Evolutionary conservation across 768 basidiomycete species (phyloP), one percentile per base, ranked within the genome.

Genomic region (Tulasnella calospora): DNA sequence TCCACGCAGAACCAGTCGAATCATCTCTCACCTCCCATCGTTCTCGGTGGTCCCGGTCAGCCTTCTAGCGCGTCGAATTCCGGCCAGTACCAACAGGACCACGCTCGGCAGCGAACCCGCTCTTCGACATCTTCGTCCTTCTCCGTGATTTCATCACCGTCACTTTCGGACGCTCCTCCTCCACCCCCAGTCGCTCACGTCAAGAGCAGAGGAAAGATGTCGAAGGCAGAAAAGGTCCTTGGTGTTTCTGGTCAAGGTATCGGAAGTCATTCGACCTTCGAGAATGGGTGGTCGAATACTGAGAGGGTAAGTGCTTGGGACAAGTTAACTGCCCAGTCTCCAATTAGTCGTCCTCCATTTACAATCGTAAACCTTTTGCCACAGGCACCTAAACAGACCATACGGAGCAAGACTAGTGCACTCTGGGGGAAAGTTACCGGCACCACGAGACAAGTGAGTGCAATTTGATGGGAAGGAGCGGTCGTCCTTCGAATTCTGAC

Each of bases 361-460:
- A 40, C 81, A 90, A 89, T 82, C 35, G 13, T 85, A 61, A 61
- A 23, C 69, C 21, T 74, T 30, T 69, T n/a, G 40, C 33, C 40
- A 23, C 75, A 40, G 77, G 73, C 46, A 27, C 51, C 78, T 38
- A 70, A 46, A 30, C 57, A 61, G 46, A 47, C 77, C 41, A 93
- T 94, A 78, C 86, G 92, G 80, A 88, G 90, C 47, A 94, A 93
- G 83, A 93, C 92, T n/a, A 92, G 89, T 81, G 92, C 92, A 70
- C 90, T 95, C 82, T 86, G 92, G 80, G 92, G 92, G 3, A 94
- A 91, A 84, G 91, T 95, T 90, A 84, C 91, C 81, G 87, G 88
- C 41, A 81, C 67, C 30, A 87, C 89, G 40, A 87, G 92, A 72
- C 92, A 93, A 83, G 76, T 80, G 67, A 79, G 70, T 38, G 12